Evolutionary conservation across 306 rosid species (phyloP).

Genomic region (Fagus sylvatica): DNA sequence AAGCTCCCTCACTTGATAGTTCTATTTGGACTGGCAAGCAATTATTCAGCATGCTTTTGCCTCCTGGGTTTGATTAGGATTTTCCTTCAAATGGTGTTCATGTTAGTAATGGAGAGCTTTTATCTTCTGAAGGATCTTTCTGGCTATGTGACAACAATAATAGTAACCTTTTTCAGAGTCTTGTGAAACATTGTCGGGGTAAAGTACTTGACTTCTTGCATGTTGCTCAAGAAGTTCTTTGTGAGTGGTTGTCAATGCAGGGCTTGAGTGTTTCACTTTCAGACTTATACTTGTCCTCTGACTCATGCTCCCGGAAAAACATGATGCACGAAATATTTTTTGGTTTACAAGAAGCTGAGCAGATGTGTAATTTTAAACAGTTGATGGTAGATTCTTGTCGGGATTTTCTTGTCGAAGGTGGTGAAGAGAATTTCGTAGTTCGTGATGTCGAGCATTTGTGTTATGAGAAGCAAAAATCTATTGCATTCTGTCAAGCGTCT

Average conservation of each 20-base stretch:
- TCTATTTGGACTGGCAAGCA: constrained; percentile 84
- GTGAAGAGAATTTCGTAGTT: constrained; percentile 31
- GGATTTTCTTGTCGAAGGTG: constrained; percentile 47
- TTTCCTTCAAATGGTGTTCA: constrained; percentile 50
- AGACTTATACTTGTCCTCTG: constrained; percentile 69
- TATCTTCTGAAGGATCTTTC: constrained; percentile 72
- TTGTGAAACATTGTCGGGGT: constrained; percentile 48
- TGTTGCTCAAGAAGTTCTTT: constrained; percentile 73
- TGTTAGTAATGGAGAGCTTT: constrained; percentile 61
- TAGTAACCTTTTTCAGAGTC: constrained; percentile 60
- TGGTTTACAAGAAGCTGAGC: constrained; percentile 79
- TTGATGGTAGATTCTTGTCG: constrained; percentile 53
- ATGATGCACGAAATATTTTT: constrained; percentile 69
- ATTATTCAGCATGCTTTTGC: constrained; percentile 77
- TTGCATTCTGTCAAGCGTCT: constrained; percentile 68
- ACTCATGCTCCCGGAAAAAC: constrained; percentile 57
- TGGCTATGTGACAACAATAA: constrained; percentile 66
- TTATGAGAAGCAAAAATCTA: constrained; percentile 72
- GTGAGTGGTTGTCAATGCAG: constrained; percentile 84
- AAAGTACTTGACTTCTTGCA: constrained; percentile 54
- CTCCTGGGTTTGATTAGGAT: constrained; percentile 56
- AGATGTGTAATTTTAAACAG: constrained; percentile 59
- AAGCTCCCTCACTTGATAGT: constrained; percentile 49
- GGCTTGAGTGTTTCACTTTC: constrained; percentile 91
- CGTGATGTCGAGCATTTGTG: constrained; percentile 49